Evolutionary conservation across 2,329 filamentous ascomycete species (phyloP), one percentile per base, ranked within the genome.

Genomic region (Cytospora leucostoma): DNA sequence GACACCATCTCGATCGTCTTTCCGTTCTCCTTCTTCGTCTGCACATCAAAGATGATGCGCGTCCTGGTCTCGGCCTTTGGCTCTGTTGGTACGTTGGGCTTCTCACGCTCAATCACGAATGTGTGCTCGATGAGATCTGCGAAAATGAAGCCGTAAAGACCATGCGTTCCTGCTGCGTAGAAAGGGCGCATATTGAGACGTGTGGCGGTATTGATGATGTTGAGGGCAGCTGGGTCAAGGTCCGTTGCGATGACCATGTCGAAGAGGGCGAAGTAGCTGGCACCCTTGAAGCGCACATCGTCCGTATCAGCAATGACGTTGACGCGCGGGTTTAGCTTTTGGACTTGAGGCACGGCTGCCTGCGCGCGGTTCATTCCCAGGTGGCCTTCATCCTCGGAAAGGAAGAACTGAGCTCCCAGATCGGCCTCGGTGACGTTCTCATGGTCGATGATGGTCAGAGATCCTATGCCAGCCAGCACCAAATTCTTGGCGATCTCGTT

Each of bases 401-500:
- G 78, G 75, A 98, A 91, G 79, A 98, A 94, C 69, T 93, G 89
- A 17, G 89, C 85, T 47, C 90, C 91, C 2, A 97, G 79, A 74
- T 98, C 94, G 57, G 89, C 85, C 70, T 93, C 88, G 0, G 85
- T 89, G 62, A 97, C 90, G 11, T 78, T 67, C 61, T 89, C 87
- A 71, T 91, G 84, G 76, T 99, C 95, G 64, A 95, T 82, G 62
- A 99, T 87, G 17, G 94, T 98, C 66, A 99, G 82, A 37, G 92
- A 94, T 63, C 91, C 90, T 70, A 99, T 90, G 65, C 95, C 95
- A 27, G 95, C 93, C 3, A 99, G 86, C 19, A 97, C 94, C 27
- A 99, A 88, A 74, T 98, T 99, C 81, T 99, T 99, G 67, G 95
- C 93, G 61, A 98, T 90, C 78, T 99, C 95, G 74, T 94, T 96